Base-by-base conservation (phyloP, 2,329 filamentous ascomycete species). In the Hypoxylon sp. region DNA sequence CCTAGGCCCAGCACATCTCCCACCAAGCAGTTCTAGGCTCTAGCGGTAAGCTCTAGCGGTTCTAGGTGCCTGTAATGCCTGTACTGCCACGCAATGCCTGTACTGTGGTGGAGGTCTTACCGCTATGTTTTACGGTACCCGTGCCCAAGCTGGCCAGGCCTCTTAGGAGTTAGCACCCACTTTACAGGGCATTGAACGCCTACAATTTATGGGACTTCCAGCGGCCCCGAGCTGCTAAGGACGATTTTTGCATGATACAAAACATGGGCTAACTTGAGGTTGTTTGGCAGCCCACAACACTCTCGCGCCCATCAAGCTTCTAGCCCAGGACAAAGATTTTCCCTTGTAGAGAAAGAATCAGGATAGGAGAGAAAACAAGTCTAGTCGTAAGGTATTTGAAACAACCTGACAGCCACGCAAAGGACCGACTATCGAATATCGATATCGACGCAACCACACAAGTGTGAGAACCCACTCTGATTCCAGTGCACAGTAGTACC, bases 401-500 rank as follows among this genome's bases (percentile, higher is more conserved):
- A 47, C 54, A 40, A 53, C 47, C 29, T 48, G 52, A n/a, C 35
- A 11, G 35, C 17, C 13, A 8, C 31, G 18, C 17, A 40, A 33
- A 33, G 29, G 31, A 9, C 27, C 10, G 10, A 38, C 50, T 45
- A 33, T 58, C 29, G 45, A 55, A 31, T 54, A 26, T 54, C 29
- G 46, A 53, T 31, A 60, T 57, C 46, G 21, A 54, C 48, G 57
- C 58, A 63, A 50, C 42, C 3, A 20, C 17, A 55, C 60, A 63
- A 57, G 60, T 63, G 60, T 50, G 42, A 55, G 42, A 55, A 55
- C 48, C 54, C 37, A 57, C 49, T n/a, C 15, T 46, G 38, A 58
- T 40, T 57, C 23, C 27, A n/a, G n/a, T n/a, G n/a, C 33, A 55
- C 48, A 8, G 13, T 46, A 29, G 55, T 40, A 55, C 18, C 23